A percentile compares a stretch with the other conserved stretches of the same genome.
These are phyloP conservation scores for Talaromyces amestolkiae DNA, from an alignment of 2,329 filamentous ascomycete species.

Conservation along the genomic window DNA sequence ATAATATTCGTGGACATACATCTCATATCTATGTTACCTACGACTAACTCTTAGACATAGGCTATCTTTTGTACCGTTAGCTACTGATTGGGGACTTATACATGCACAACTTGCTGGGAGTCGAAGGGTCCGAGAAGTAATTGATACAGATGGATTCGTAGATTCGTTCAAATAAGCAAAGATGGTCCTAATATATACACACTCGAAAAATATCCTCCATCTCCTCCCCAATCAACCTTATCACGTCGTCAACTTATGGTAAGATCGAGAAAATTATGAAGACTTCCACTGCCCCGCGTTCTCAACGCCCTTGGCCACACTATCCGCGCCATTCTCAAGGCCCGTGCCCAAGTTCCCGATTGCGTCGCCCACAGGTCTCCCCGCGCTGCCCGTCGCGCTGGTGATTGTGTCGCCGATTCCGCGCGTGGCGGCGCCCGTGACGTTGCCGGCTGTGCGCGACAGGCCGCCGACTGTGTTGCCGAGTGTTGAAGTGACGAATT, in stretches of 20 bases:
- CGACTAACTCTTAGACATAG: no score
- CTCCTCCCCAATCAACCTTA: background rate
- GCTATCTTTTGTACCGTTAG: no score
- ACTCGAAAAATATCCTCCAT: background rate
- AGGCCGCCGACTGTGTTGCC: constrained; percentile 57
- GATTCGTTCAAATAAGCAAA: background rate
- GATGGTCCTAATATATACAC: background rate
- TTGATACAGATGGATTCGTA: background rate
- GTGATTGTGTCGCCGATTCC: constrained; percentile 58
- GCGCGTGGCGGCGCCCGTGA: constrained; percentile 57
- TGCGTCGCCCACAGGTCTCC: constrained; percentile 56
- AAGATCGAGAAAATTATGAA: background rate
- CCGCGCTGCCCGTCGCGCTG: constrained; percentile 54
- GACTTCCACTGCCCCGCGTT: constrained; percentile 55
- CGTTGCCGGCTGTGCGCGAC: constrained; percentile 52
- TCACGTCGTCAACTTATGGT: no score
- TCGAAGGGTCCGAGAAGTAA: background rate
- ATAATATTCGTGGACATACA: no score
- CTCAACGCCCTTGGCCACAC: constrained; percentile 55
- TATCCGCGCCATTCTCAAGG: constrained; percentile 51
- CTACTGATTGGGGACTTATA: background rate
- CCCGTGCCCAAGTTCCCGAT: constrained; percentile 54
- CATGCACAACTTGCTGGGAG: background rate
- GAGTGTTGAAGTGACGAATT: constrained; percentile 55
- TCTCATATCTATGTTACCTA: no score